Conservation (phyloP, 2,329 filamentous ascomycete genomes). For the Ophiostoma fasciatum region DNA sequence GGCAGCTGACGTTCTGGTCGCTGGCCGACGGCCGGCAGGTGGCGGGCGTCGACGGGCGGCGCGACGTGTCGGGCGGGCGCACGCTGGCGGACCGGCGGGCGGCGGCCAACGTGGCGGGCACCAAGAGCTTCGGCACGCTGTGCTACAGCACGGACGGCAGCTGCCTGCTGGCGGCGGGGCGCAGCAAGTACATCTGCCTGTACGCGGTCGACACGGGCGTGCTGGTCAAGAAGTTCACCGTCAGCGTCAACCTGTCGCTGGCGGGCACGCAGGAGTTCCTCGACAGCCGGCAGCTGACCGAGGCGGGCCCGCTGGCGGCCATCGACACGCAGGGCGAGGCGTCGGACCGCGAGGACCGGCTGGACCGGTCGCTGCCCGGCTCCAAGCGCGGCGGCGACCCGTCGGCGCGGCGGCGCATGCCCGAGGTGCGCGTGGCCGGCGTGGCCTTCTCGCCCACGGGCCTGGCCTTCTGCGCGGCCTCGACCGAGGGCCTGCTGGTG, state of each 20-base stretch:
- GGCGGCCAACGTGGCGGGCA: slow-evolving; percentile 78
- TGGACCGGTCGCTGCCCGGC: slow-evolving; percentile 68
- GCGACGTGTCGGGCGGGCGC: slow-evolving; percentile 85
- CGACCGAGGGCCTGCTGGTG: slow-evolving; percentile 83
- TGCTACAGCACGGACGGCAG: slow-evolving; percentile 85
- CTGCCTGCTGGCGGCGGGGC: slow-evolving; percentile 79
- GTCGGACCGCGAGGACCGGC: slow-evolving; percentile 74
- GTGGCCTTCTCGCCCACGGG: slow-evolving; percentile 83
- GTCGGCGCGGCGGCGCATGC: slow-evolving; percentile 57
- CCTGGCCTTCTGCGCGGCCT: slow-evolving; percentile 82
- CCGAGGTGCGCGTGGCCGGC: slow-evolving; percentile 72
- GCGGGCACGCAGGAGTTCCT: slow-evolving; percentile 95
- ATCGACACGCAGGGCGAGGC: slow-evolving; percentile 79
- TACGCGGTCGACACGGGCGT: slow-evolving; percentile 92
- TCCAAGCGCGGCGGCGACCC: slow-evolving; percentile 74
- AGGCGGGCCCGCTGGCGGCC: slow-evolving; percentile 72
- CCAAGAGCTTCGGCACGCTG: slow-evolving; percentile 79
- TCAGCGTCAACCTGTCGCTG: slow-evolving; percentile 87
- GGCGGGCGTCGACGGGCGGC: slow-evolving; percentile 71
- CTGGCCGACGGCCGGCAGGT: slow-evolving; percentile 78
- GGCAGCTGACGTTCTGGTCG: slow-evolving; percentile 90
- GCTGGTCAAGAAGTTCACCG: slow-evolving; percentile 85
- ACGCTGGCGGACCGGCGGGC: slow-evolving; percentile 78
- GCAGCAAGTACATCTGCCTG: slow-evolving; percentile 96
- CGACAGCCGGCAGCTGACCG: slow-evolving; percentile 81